phyloP scores from a whole-genome alignment of 1,139 yeast genomes.

The Suhomyces ambrosiae region DNA sequence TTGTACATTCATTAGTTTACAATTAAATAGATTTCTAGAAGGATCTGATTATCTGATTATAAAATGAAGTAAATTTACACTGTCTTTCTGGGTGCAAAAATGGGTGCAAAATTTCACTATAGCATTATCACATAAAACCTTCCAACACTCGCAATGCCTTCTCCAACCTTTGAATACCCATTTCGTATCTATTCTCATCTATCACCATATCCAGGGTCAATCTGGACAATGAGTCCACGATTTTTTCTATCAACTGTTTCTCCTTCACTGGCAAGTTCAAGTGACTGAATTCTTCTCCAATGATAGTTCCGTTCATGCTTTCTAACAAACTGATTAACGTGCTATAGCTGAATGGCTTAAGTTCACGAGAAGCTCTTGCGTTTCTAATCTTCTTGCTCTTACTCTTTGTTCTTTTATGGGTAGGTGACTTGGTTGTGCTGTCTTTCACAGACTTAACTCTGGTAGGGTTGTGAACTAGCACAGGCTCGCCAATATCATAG shows the following conservation, averaged over 20 bases:
- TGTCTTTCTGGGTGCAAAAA: neutral
- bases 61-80: no score
- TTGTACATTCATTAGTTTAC: neutral
- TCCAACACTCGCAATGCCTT: constrained; percentile 83
- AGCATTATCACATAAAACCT: constrained; percentile 51
- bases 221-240: constrained; percentile 80
- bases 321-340: constrained; percentile 60
- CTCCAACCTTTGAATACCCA: constrained; percentile 77
- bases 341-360: constrained; percentile 58
- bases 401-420: constrained; percentile 15
- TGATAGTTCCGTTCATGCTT: constrained; percentile 64
- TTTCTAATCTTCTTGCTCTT: constrained; percentile 21
- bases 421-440: constrained; percentile 21
- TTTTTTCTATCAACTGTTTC: constrained; percentile 76
- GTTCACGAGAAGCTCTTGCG: constrained; percentile 20
- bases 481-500: constrained; percentile 45
- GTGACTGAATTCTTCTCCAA: constrained; percentile 71
- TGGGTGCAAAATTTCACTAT: constrained; percentile 1
- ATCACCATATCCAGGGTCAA: constrained; percentile 87
- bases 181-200: constrained; percentile 76
- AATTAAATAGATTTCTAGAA: no score
- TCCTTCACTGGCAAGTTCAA: constrained; percentile 77
- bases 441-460: constrained; percentile 41
- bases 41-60: no score
- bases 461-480: constrained; percentile 33